Evolutionary conservation across 23 red algal species (phyloP).

Genomic region (Gracilaria gracilis): DNA sequence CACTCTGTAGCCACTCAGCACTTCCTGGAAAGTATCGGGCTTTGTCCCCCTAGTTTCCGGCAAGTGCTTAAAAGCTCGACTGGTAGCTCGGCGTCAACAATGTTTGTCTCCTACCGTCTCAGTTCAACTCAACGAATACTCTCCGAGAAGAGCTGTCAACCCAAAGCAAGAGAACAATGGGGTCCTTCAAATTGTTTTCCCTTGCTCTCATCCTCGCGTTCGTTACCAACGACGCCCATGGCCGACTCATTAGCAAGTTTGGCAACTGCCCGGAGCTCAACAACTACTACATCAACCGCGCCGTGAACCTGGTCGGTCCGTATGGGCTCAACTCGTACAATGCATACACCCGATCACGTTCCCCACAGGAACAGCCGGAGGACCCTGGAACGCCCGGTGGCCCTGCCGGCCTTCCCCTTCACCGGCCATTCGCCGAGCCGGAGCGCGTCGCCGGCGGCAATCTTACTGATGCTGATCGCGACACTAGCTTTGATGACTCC

Average conservation of each 20-base stretch:
- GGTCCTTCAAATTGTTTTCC: neutral
- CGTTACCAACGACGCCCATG: slow-evolving; percentile 4
- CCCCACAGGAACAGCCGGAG: neutral
- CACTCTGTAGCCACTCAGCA: neutral
- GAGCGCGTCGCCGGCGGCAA: slow-evolving; percentile 34
- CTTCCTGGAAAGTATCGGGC: neutral
- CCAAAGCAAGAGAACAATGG: neutral
- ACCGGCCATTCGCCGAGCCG: slow-evolving; percentile 43
- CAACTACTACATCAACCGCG: slow-evolving; percentile 56
- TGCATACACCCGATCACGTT: slow-evolving; percentile 32
- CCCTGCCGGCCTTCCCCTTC: slow-evolving; percentile 57
- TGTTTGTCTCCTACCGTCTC: neutral
- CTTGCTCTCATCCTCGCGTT: slow-evolving; percentile 29
- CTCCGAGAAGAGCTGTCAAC: slow-evolving; percentile 4
- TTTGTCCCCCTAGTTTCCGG: neutral
- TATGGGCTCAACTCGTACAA: slow-evolving; percentile 63
- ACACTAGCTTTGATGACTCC: slow-evolving; percentile 18
- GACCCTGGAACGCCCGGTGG: slow-evolving; percentile 56
- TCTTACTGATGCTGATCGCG: slow-evolving; percentile 42
- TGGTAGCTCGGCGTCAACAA: neutral
- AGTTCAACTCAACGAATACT: slow-evolving; percentile 15
- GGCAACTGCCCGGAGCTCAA: slow-evolving; percentile 57
- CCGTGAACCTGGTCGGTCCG: slow-evolving; percentile 52
- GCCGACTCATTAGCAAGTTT: slow-evolving; percentile 54
- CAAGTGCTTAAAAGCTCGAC: slow-evolving; percentile 30